These are phyloP conservation scores for Lenwebbia sp. DNA, from an alignment of 345 rosid species.

Conservation along the genomic window DNA sequence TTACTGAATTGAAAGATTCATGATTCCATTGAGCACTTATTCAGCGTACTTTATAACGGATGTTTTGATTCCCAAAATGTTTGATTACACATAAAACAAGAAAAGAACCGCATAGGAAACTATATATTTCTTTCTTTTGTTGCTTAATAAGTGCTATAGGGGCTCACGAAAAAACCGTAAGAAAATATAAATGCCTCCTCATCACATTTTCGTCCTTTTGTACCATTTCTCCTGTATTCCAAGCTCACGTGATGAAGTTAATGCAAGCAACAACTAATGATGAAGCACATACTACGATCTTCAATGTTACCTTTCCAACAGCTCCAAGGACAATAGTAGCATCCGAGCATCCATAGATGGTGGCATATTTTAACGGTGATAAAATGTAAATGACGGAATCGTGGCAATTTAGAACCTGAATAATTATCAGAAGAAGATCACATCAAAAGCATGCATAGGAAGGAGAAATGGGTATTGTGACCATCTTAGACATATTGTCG, in stretches of 20 bases:
- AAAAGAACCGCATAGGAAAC: neutral
- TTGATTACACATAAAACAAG: neutral
- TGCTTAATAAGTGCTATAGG: neutral
- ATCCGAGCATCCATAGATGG: conserved; percentile 95
- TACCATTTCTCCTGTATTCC: neutral
- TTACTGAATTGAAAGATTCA: neutral
- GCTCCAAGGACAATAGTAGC: conserved; percentile 96
- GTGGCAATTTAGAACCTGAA: conserved; percentile 93
- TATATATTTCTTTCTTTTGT: neutral
- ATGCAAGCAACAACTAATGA: neutral
- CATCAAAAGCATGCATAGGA: neutral
- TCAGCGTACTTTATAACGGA: neutral
- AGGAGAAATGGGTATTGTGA: neutral
- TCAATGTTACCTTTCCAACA: conserved; percentile 79
- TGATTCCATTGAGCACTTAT: neutral
- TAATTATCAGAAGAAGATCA: neutral
- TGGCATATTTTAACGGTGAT: conserved; percentile 87
- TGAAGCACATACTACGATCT: neutral
- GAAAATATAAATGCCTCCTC: neutral
- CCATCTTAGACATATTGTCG: neutral
- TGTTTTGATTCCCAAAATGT: neutral
- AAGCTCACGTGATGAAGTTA: neutral
- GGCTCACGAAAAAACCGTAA: neutral
- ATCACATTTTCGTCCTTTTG: neutral
- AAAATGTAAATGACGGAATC: conserved; percentile 90